A percentile compares a stretch with the other conserved stretches of the same genome.
These are phyloP conservation scores for Erythrophleum ivorense DNA, from an alignment of 331 rosid genomes.

Conservation along the genomic window DNA sequence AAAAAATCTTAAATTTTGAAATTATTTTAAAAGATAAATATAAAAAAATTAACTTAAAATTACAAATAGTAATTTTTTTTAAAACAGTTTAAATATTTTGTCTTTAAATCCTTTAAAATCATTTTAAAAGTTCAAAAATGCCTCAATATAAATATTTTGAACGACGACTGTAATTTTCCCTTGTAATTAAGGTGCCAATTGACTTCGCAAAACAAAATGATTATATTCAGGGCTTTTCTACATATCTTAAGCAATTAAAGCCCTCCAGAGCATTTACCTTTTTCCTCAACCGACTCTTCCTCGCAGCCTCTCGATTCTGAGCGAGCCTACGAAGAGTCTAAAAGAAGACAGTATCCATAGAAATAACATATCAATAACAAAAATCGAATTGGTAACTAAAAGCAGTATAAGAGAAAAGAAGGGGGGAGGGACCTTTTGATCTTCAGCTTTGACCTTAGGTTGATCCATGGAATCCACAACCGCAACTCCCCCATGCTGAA, in stretches of 20 bases:
- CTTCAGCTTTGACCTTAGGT: conserved; percentile 55
- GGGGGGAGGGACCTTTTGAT: conserved; percentile 65
- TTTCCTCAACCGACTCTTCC: conserved; percentile 86
- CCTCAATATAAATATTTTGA: no score
- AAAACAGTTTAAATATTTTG: no score
- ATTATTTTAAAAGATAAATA: no score
- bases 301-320: conserved; percentile 92
- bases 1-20: no score
- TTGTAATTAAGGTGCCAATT: no score
- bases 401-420: neutral
- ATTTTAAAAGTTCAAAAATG: no score
- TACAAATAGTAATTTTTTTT: no score
- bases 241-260: neutral
- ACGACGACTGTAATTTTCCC: no score
- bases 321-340: conserved; percentile 77
- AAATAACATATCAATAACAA: neutral
- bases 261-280: conserved; percentile 55
- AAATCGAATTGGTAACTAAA: neutral
- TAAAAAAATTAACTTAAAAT: no score
- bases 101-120: no score
- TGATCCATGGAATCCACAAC: conserved; percentile 75
- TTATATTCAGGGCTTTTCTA: neutral
- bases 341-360: conserved; percentile 23
- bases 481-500: conserved; percentile 51
- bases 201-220: no score